Evolutionary conservation across 2,329 filamentous ascomycete species (phyloP), one percentile per base, ranked within the genome.

Genomic region (Talaromyces piceae): DNA sequence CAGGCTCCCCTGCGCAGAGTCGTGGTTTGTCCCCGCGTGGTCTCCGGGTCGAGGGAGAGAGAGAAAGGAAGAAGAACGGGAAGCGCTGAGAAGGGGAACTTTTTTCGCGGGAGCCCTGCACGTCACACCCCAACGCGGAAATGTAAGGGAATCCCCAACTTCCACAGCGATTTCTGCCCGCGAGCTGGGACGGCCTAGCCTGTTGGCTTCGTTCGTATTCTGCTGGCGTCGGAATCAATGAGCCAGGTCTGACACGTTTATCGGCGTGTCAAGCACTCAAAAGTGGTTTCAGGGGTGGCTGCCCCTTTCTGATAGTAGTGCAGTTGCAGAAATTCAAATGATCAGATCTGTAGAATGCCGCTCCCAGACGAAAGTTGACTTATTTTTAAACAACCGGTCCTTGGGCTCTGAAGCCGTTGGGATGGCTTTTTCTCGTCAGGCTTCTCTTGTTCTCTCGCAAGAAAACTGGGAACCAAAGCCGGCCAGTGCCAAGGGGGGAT

Each of bases 1-100:
- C 59, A 60, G 59, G 59, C 60, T 61, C 62, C 61, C 62, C 58
- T n/a, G n/a, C 58, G 60, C 59, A 56, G 61, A 61, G 57, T 58
- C 56, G 59, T 61, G 59, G 62, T 58, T 58, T 61, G 58, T 61
- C 62, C 61, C 59, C 59, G 59, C 59, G 61, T 59, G 53, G 57
- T 61, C 56, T 58, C 60, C 60, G 57, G 61, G 62, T 61, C 61
- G 51, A 52, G 56, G 49, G 51, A 53, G 47, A 16, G 47, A 49
- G n/a, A 33, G 45, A 51, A 52, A 58, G 49, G 51, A 53, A 43
- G 23, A 52, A 49, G 47, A 46, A 41, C 44, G 45, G 45, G 18
- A n/a, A 51, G 57, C 57, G 58, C 56, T 57, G 58, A 58, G 56
- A 59, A 57, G 60, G 60, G 30, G 44, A 41, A 31, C 27, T 44